phyloP scores from a whole-genome alignment of 2,329 filamentous ascomycete species.

The Lachnellula occidentalis region DNA sequence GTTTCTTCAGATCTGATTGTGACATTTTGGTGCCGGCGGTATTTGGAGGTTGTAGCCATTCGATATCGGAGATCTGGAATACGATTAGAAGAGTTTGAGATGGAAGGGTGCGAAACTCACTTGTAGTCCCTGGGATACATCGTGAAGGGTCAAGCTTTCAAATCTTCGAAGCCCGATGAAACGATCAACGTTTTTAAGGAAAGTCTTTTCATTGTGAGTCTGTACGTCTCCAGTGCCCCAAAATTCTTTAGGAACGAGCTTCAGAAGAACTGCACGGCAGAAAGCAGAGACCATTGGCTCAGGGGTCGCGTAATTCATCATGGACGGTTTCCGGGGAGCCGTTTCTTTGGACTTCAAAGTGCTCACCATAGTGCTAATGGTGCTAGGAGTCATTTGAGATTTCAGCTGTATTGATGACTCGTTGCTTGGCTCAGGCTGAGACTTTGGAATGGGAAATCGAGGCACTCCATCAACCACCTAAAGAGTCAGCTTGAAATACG shows the following conservation, averaged over 20 bases:
- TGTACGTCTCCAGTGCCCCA: conserved; percentile 59
- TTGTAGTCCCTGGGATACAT: conserved; percentile 70
- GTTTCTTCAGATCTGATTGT: conserved; percentile 67
- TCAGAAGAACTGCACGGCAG: conserved; percentile 69
- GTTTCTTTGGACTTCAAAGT: conserved; percentile 25
- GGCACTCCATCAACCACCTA: conserved; percentile 8
- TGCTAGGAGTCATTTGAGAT: conserved; percentile 16
- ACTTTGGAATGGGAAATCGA: not conserved
- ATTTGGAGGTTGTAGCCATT: conserved; percentile 64
- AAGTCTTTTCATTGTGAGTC: conserved; percentile 51
- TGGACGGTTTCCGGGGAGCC: conserved; percentile 29
- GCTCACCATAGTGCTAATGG: conserved; percentile 3
- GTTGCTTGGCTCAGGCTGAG: conserved; percentile 9
- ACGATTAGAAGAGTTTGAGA: not conserved
- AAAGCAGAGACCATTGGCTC: conserved; percentile 72
- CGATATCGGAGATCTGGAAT: conserved; percentile 57
- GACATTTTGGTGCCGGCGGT: conserved; percentile 52
- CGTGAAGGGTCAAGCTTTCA: conserved; percentile 74
- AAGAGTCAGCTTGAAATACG: conserved; percentile 4
- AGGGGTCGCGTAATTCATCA: conserved; percentile 66
- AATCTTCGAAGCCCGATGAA: conserved; percentile 77
- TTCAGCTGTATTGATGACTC: conserved; percentile 22
- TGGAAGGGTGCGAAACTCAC: conserved; percentile 37
- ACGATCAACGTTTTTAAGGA: conserved; percentile 66
- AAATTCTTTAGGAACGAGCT: conserved; percentile 67